Base-by-base conservation (phyloP, 1,284 basidiomycete species). In the Fomitiporia mediterranea region DNA sequence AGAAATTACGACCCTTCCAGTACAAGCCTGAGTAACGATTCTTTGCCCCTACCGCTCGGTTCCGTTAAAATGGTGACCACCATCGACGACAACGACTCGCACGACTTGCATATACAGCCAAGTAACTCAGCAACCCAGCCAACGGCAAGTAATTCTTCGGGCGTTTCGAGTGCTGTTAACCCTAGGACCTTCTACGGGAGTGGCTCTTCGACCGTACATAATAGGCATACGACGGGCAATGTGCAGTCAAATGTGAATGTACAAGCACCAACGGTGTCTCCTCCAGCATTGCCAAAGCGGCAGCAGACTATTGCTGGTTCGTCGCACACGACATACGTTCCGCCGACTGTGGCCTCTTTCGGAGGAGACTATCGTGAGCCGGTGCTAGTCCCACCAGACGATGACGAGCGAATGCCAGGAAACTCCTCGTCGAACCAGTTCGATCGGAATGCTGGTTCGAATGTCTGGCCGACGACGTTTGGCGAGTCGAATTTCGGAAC, bases 331-430 rank as follows among this genome's bases (percentile, higher is more conserved):
- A 63, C 61, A 30, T 71, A 70, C 71, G 52, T 70, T 65, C 46
- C 56, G 8, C 50, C 56, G 8, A n/a, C n/a, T n/a, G 42, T 47
- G 17, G 13, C 44, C 21, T 34, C 65, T 62, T 50, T 63, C 64
- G 32, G 64, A 19, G 11, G 65, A 64, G 13, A 72, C 1, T 79
- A 71, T 60, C 72, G 75, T 42, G 75, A 78, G 60, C 77, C 78
- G 0, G 76, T 75, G 63, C 72, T 77, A 9, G 70, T 79, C 2
- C 64, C 67, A 23, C 8, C 15, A 5, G 73, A 74, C 11, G 44
- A 50, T n/a, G 68, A 67, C 8, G 68, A 69, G 27, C 63, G 66
- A 2, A 60, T 70, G 3, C 69, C 74, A 1, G 62, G 64, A 13
- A 65, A 70, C 55, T 56, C 66, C 23, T 63, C 70, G 13, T 55